These are phyloP conservation scores for Talaromyces sp. DNA, from an alignment of 2,329 filamentous ascomycete species.

Conservation along the genomic window DNA sequence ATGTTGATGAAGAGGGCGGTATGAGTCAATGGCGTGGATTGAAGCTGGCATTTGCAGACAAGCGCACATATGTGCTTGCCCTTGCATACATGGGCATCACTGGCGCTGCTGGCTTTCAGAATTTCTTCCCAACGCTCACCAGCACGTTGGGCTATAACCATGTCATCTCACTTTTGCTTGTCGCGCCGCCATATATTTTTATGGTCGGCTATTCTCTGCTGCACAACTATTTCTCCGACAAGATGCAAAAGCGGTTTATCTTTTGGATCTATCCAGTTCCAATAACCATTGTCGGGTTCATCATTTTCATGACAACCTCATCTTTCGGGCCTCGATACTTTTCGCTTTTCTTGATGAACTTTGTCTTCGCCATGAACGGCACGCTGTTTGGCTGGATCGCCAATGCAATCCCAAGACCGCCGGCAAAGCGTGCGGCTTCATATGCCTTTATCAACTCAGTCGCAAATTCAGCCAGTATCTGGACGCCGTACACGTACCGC, in stretches of 20 bases:
- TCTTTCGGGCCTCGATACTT: conserved; percentile 53
- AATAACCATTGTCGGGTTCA: conserved; percentile 47
- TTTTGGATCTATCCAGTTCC: conserved; percentile 52
- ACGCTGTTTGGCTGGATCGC: conserved; percentile 50
- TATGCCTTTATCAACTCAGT: conserved; percentile 54
- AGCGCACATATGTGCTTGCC: conserved; percentile 44
- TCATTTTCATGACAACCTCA: conserved; percentile 52
- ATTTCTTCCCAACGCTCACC: conserved; percentile 54
- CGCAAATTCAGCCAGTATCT: conserved; percentile 51
- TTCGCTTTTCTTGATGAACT: conserved; percentile 52
- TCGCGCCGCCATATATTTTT: conserved; percentile 52
- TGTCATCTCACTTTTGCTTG: conserved; percentile 48
- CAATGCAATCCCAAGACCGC: conserved; percentile 48
- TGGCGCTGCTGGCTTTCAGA: conserved; percentile 50
- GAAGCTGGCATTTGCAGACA: conserved; percentile 49
- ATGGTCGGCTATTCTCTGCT: conserved; percentile 47
- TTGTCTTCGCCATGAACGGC: conserved; percentile 53
- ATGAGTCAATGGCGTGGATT: conserved; percentile 48
- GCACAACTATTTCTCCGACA: conserved; percentile 45
- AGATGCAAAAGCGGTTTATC: conserved; percentile 45
- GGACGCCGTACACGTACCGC: conserved; percentile 48
- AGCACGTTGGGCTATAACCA: conserved; percentile 40
- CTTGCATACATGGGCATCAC: conserved; percentile 48
- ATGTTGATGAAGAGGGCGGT: conserved; percentile 44
- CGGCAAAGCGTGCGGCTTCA: conserved; percentile 52